These are phyloP conservation scores for Trametes coccinea DNA, from an alignment of 768 basidiomycete species.

Conservation along the genomic window DNA sequence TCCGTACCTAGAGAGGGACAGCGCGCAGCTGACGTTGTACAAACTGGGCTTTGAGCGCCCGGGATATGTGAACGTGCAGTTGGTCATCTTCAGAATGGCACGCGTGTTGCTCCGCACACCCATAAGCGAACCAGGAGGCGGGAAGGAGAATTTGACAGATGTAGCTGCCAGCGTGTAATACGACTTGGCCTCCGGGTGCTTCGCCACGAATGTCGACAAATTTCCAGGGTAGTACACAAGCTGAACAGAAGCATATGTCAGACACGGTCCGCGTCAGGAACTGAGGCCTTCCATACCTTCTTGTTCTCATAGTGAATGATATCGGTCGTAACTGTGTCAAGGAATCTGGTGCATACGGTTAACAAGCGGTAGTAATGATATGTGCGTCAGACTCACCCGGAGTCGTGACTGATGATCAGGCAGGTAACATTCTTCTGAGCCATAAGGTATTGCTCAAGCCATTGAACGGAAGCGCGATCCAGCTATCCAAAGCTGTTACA, in stretches of 20 bases:
- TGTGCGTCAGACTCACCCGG: conserved; percentile 59
- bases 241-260: conserved; percentile 37
- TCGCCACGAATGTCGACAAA: conserved; percentile 84
- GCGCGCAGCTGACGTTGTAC: conserved; percentile 84
- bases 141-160: conserved; percentile 93
- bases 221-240: conserved; percentile 94
- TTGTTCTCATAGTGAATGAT: conserved; percentile 97
- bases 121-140: conserved; percentile 93
- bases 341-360: conserved; percentile 55
- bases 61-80: conserved; percentile 94
- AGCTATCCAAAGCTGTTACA: conserved; percentile 44
- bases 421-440: conserved; percentile 84
- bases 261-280: conserved; percentile 9
- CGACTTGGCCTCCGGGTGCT: conserved; percentile 90
- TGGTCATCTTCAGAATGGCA: conserved; percentile 88
- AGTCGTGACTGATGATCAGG: conserved; percentile 95
- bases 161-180: conserved; percentile 96
- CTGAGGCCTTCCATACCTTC: conserved; percentile 52
- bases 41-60: conserved; percentile 79
- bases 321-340: conserved; percentile 94
- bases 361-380: background rate
- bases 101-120: conserved; percentile 95
- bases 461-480: conserved; percentile 81
- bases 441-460: conserved; percentile 88
- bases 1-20: conserved; percentile 84